These are phyloP conservation scores for Lasiosphaeria hispida DNA, from an alignment of 495 filamentous ascomycete genomes.

Conservation along the genomic window DNA sequence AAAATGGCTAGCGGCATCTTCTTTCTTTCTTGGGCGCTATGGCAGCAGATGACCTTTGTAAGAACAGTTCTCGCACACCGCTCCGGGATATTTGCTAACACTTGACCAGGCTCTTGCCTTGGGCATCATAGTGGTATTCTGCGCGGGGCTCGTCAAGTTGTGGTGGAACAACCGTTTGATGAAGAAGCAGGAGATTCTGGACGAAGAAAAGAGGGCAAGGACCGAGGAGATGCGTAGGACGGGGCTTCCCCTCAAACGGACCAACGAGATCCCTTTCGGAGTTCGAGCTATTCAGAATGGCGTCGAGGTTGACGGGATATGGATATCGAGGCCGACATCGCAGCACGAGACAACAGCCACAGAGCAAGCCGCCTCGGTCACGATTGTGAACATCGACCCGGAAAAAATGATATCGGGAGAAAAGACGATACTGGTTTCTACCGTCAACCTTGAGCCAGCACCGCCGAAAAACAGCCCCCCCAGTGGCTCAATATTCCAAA, in stretches of 20 bases:
- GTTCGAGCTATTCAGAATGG: constrained; percentile 85
- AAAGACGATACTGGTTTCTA: constrained; percentile 11
- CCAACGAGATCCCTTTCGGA: constrained; percentile 78
- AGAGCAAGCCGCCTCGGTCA: constrained; percentile 36
- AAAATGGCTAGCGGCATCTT: constrained; percentile 48
- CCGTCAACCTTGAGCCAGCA: constrained; percentile 18
- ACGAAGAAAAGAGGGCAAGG: constrained; percentile 60
- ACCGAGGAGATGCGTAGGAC: constrained; percentile 54
- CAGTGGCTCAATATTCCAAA: constrained; percentile 25
- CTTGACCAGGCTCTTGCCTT: constrained; percentile 41
- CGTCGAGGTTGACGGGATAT: constrained; percentile 83
- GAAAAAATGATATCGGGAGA: constrained; percentile 19
- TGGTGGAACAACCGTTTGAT: constrained; percentile 62
- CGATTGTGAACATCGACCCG: constrained; percentile 23
- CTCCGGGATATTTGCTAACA: constrained; percentile 22
- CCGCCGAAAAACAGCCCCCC: constrained; percentile 28
- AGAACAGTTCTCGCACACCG: constrained; percentile 33
- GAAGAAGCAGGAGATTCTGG: constrained; percentile 61
- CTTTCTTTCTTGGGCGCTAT: constrained; percentile 75
- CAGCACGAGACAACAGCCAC: constrained; percentile 34
- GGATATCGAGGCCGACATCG: constrained; percentile 69
- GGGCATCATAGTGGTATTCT: constrained; percentile 51
- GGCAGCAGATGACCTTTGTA: constrained; percentile 92
- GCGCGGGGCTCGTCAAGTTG: constrained; percentile 53
- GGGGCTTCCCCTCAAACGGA: constrained; percentile 41